These are phyloP conservation scores for Colletotrichum zoysiae DNA, from an alignment of 2,329 filamentous ascomycete species.

Conservation along the genomic window DNA sequence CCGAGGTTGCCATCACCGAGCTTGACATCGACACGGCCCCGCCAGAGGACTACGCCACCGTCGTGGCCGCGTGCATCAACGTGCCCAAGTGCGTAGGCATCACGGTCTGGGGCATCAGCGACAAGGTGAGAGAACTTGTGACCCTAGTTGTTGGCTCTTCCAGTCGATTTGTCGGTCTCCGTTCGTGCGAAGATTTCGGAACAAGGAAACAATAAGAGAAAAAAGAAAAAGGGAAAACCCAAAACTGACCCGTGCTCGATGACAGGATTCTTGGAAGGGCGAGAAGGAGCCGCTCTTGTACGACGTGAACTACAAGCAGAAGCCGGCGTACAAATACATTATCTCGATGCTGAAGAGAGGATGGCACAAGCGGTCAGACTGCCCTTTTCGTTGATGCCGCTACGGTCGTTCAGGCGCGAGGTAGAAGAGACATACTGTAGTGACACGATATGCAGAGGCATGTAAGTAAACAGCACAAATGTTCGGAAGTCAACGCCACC, in stretches of 20 bases:
- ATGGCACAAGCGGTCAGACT: neutral
- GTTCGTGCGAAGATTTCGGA: no score
- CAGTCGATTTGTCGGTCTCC: no score
- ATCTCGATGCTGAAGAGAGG: constrained; percentile 48
- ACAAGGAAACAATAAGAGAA: neutral
- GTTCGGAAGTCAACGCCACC: neutral
- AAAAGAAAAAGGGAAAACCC: no score
- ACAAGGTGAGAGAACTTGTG: constrained; percentile 52
- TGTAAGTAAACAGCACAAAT: neutral
- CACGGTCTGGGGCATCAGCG: constrained; percentile 71
- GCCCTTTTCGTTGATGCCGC: no score
- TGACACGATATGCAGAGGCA: neutral
- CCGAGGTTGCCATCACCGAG: constrained; percentile 75
- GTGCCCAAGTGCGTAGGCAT: constrained; percentile 73
- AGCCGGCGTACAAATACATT: constrained; percentile 64
- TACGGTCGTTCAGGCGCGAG: no score
- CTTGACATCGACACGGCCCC: constrained; percentile 74
- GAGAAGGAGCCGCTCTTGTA: constrained; percentile 65
- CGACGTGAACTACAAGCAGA: constrained; percentile 63
- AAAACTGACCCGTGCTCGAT: neutral
- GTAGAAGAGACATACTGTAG: no score
- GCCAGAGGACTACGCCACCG: constrained; percentile 67
- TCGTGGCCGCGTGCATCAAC: constrained; percentile 69
- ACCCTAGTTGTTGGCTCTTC: no score
- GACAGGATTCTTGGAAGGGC: constrained; percentile 63